Base-by-base conservation (phyloP, 2,329 filamentous ascomycete genomes). In the Didymella pinodella region DNA sequence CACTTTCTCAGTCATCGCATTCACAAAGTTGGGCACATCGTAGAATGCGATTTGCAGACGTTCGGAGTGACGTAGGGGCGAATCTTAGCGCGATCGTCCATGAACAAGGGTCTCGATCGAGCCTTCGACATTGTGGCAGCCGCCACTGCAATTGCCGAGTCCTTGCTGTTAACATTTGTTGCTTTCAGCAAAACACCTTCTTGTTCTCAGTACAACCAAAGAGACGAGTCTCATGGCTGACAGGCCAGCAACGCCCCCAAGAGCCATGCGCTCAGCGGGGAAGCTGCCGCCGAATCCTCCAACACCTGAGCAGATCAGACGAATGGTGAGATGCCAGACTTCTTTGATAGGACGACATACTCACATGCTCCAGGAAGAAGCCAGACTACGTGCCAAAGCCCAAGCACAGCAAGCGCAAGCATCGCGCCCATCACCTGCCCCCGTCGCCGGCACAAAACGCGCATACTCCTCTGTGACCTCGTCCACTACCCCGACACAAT, bases 301-400 rank as follows among this genome's bases (percentile, higher is more conserved):
- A 32, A 88, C 86, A 2, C 85, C 86, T 10, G 86, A 88, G 68
- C 85, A 88, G 72, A 81, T 86, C 47, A 82, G 85, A 48, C 81
- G 81, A 64, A 86, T 87, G 75, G 83, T 84, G 78, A 48, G 57
- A 38, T 16, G 14, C n/a, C 10, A n/a, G n/a, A 31, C 25, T 10
- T 4, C 7, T 20, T 2, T 2, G 4, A 1, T 22, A 16, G 2
- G 4, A 11, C 2, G 2, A 32, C 14, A 4, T 28, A 4, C 28
- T 62, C 1, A 62, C 10, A 12, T 12, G 0, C 3, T 7, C 18
- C 58, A 95, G 91, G 94, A 97, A 86, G 88, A 94, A 76, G 93
- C 89, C 68, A 87, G 94, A 20, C 85, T 97, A 29, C 91, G 88
- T 78, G 92, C 95, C 54, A 98, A 97, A 83, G 93, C 93, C 70